Evolutionary conservation across 306 rosid genomes (phyloP).

Genomic region (Astragalus glycyphyllos): DNA sequence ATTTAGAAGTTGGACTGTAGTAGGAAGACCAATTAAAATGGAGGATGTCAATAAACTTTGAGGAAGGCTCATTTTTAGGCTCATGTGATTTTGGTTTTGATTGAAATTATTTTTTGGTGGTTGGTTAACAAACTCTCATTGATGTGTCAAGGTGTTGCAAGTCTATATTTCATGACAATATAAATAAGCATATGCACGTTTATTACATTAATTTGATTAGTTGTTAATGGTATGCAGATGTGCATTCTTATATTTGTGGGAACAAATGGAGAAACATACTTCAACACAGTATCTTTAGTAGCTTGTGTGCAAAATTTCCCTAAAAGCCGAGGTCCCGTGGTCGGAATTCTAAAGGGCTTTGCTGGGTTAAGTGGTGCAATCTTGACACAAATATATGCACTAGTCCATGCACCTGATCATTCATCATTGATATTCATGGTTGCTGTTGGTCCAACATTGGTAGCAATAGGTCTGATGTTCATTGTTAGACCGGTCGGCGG

Average conservation of each 20-base stretch:
- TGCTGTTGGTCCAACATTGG: conserved; percentile 85
- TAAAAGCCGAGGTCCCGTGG: conserved; percentile 90
- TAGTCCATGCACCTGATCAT: conserved; percentile 73
- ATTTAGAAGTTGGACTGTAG: background rate
- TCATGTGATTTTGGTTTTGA: background rate
- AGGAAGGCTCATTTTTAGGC: background rate
- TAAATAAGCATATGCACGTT: too few relatives aligned
- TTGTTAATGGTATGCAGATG: conserved; percentile 69
- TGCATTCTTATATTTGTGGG: conserved; percentile 85
- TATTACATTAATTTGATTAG: conserved; percentile 42
- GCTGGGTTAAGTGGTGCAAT: conserved; percentile 96
- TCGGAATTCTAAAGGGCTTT: conserved; percentile 94
- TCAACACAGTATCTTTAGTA: conserved; percentile 88
- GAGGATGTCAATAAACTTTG: background rate
- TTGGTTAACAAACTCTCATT: background rate
- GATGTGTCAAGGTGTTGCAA: too few relatives aligned
- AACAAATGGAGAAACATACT: conserved; percentile 96
- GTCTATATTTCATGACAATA: conserved; percentile 28
- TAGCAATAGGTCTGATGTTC: conserved; percentile 75
- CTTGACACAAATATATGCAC: conserved; percentile 81
- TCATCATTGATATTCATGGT: conserved; percentile 86
- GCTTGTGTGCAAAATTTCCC: conserved; percentile 96
- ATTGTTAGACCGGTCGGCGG: conserved; percentile 87
- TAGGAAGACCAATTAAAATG: conserved; percentile 2
- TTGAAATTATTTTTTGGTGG: conserved; percentile 27